Evolutionary conservation across 2,329 filamentous ascomycete genomes (phyloP).

Genomic region (Passalora sequoiae): DNA sequence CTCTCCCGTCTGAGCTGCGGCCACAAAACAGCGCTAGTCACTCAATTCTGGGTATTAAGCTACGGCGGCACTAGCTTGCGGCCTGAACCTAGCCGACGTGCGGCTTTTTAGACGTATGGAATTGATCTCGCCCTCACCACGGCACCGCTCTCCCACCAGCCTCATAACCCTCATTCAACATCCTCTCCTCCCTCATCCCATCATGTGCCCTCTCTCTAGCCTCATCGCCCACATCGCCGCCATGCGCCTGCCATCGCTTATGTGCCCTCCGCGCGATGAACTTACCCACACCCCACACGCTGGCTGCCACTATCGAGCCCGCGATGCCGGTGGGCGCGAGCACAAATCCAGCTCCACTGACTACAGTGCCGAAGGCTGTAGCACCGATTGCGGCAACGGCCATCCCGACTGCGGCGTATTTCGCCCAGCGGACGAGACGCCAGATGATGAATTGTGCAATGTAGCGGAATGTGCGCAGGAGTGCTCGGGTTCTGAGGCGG

Average conservation of each 20-base stretch:
- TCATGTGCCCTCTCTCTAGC: constrained; percentile 3
- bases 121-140: constrained; percentile 1
- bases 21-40: no score
- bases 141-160: constrained; percentile 14
- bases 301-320: constrained; percentile 29
- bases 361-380: constrained; percentile 28
- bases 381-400: constrained; percentile 35
- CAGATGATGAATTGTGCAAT: constrained; percentile 40
- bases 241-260: constrained; percentile 26
- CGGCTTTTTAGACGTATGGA: no score
- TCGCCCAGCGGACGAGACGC: constrained; percentile 40
- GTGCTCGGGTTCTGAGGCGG: constrained; percentile 36
- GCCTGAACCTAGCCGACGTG: no score
- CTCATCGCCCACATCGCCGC: constrained; percentile 17
- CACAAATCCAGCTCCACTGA: constrained; percentile 39
- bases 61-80: no score
- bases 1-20: no score
- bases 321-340: constrained; percentile 40
- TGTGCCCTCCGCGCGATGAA: constrained; percentile 35
- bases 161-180: constrained; percentile 16
- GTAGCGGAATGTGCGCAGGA: constrained; percentile 38
- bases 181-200: constrained; percentile 25
- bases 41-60: no score
- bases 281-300: constrained; percentile 38
- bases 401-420: constrained; percentile 41